Percentiles rank a stretch among this genome's conserved stretches.
phyloP scores from a whole-genome alignment of 2,329 filamentous ascomycete species.

The Nemania serpens region DNA sequence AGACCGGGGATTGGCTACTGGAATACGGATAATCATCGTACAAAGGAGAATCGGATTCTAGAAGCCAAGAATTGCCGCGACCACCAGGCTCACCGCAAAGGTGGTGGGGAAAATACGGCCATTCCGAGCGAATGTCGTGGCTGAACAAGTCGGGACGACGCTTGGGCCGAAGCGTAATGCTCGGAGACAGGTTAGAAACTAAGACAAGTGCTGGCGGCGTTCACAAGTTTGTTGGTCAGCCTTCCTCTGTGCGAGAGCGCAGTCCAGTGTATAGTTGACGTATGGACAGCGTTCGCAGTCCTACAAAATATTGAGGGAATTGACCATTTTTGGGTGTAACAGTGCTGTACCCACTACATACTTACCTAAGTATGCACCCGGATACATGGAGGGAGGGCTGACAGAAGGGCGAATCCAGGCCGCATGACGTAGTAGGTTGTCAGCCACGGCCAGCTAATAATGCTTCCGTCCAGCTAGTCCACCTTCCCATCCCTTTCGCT shows the following conservation, averaged over 20 bases:
- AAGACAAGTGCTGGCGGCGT: neutral
- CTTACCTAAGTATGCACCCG: too few relatives aligned
- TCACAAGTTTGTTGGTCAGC: constrained; percentile 18
- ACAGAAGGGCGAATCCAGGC: constrained; percentile 17
- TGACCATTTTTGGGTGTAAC: too few relatives aligned
- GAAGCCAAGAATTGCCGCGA: constrained; percentile 20
- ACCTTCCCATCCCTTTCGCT: neutral
- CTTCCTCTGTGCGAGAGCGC: neutral
- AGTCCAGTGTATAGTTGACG: too few relatives aligned
- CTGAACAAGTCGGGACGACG: constrained; percentile 21
- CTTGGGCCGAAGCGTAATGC: constrained; percentile 29
- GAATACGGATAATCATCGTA: constrained; percentile 9
- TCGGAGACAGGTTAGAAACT: neutral
- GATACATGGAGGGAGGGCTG: constrained; percentile 10
- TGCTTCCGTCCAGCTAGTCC: too few relatives aligned
- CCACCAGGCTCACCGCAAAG: constrained; percentile 18
- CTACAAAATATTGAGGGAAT: too few relatives aligned
- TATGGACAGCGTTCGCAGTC: too few relatives aligned
- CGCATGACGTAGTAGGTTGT: constrained; percentile 23
- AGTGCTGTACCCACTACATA: too few relatives aligned
- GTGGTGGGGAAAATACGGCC: constrained; percentile 34
- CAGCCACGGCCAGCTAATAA: constrained; percentile 1
- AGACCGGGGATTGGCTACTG: constrained; percentile 3
- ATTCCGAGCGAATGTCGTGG: constrained; percentile 37
- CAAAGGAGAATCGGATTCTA: constrained; percentile 20